phyloP scores from a whole-genome alignment of 495 filamentous ascomycete species.

The Melanomma pulvis-pyrius region DNA sequence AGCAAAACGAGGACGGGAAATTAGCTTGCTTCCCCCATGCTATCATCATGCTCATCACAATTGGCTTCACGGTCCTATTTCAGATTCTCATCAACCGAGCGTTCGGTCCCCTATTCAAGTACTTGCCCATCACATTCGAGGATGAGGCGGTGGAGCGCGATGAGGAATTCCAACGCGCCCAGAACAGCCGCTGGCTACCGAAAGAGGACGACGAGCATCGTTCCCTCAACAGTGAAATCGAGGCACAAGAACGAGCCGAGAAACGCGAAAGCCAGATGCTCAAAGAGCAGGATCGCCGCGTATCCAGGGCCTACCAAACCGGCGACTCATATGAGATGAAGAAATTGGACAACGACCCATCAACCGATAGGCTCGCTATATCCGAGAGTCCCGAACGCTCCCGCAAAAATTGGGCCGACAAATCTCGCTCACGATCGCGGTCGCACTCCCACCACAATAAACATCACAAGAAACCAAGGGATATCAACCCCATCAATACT shows the following conservation, averaged over 20 bases:
- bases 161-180: constrained; percentile 79
- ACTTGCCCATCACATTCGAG: constrained; percentile 92
- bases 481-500: constrained; percentile 19
- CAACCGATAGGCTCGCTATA: constrained; percentile 26
- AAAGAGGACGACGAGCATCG: constrained; percentile 56
- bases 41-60: constrained; percentile 82
- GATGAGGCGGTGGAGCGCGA: constrained; percentile 90
- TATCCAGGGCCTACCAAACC: constrained; percentile 10
- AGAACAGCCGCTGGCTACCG: constrained; percentile 54
- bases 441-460: constrained; percentile 13
- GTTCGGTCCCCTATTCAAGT: constrained; percentile 83
- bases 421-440: constrained; percentile 37
- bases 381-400: constrained; percentile 15
- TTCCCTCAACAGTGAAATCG: constrained; percentile 50
- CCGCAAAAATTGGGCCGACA: constrained; percentile 42
- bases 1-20: constrained; percentile 60
- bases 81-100: constrained; percentile 82
- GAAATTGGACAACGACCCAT: constrained; percentile 31
- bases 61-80: constrained; percentile 73
- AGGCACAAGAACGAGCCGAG: constrained; percentile 49
- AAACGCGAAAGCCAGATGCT: constrained; percentile 64
- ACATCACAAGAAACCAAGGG: constrained; percentile 34
- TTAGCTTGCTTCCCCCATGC: constrained; percentile 77
- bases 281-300: constrained; percentile 44
- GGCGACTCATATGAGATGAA: constrained; percentile 28